Conservation (phyloP, 495 filamentous ascomycete species). For the Barbatosphaeria neglecta region DNA sequence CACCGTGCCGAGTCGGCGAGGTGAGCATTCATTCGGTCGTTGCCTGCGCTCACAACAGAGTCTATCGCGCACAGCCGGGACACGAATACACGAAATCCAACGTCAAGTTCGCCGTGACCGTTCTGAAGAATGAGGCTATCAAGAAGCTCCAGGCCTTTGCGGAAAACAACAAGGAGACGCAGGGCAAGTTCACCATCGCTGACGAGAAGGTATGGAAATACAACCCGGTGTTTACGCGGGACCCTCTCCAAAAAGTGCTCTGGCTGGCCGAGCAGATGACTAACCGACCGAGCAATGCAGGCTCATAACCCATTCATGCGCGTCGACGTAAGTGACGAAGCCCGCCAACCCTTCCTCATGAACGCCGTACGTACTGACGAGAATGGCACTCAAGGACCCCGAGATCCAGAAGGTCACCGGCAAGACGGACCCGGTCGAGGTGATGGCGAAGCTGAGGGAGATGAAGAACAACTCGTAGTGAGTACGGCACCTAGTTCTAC, state of each 20-base stretch:
- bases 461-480: constrained; percentile 86
- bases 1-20: neutral
- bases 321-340: constrained; percentile 53
- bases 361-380: constrained; percentile 4
- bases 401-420: constrained; percentile 75
- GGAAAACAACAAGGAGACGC: constrained; percentile 70
- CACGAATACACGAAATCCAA: constrained; percentile 96
- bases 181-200: constrained; percentile 93
- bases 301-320: constrained; percentile 93
- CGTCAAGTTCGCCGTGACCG: constrained; percentile 69
- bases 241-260: too few species aligned
- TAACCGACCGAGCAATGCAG: constrained; percentile 38
- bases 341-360: neutral
- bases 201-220: constrained; percentile 83
- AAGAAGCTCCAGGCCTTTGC: constrained; percentile 69
- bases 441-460: constrained; percentile 77
- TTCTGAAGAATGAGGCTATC: constrained; percentile 62
- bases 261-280: constrained; percentile 2
- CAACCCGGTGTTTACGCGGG: too few species aligned
- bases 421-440: constrained; percentile 68
- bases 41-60: too few species aligned
- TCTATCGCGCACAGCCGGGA: constrained; percentile 74
- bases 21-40: too few species aligned
- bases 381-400: constrained; percentile 48
- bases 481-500: constrained; percentile 12